A percentile compares a stretch with the other conserved stretches of the same genome.
Conservation (phyloP, 2,329 filamentous ascomycete species). For the Chaetomium globosum region DNA sequence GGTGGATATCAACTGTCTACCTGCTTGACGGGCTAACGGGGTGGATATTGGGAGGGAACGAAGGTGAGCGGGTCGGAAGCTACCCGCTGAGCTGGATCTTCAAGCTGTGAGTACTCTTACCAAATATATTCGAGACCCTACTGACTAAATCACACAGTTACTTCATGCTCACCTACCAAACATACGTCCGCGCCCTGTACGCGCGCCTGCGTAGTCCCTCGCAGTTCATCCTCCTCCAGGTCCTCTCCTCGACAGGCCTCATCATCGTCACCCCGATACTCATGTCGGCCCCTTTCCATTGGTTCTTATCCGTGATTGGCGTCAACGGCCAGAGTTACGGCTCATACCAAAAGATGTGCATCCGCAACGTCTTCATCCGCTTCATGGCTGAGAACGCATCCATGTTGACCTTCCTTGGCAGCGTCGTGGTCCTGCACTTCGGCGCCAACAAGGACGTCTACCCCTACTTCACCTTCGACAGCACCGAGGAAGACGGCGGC, state of each 20-base stretch:
- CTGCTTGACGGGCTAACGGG: conserved; percentile 65
- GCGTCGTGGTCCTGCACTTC: conserved; percentile 67
- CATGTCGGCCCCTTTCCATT: conserved; percentile 63
- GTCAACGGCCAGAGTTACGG: conserved; percentile 63
- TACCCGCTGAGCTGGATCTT: conserved; percentile 73
- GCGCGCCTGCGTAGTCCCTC: conserved; percentile 66
- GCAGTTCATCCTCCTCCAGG: conserved; percentile 67
- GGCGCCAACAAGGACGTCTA: conserved; percentile 69
- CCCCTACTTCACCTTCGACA: conserved; percentile 69
- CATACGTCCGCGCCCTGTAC: conserved; percentile 69
- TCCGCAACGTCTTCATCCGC: conserved; percentile 68
- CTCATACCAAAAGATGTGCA: conserved; percentile 67
- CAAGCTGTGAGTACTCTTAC: conserved; percentile 57
- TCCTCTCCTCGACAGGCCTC: conserved; percentile 64
- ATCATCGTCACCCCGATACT: conserved; percentile 66
- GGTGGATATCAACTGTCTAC: conserved; percentile 68
- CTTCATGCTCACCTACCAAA: conserved; percentile 71
- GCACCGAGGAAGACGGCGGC: conserved; percentile 43
- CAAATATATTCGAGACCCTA: conserved; percentile 8
- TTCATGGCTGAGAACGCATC: conserved; percentile 68
- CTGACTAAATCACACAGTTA: conserved; percentile 48
- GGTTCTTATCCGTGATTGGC: conserved; percentile 54
- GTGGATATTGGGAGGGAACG: conserved; percentile 67
- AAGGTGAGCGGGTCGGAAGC: conserved; percentile 68
- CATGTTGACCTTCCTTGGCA: conserved; percentile 69